phyloP scores from a whole-genome alignment of 345 rosid genomes.

The Balakata baccata region DNA sequence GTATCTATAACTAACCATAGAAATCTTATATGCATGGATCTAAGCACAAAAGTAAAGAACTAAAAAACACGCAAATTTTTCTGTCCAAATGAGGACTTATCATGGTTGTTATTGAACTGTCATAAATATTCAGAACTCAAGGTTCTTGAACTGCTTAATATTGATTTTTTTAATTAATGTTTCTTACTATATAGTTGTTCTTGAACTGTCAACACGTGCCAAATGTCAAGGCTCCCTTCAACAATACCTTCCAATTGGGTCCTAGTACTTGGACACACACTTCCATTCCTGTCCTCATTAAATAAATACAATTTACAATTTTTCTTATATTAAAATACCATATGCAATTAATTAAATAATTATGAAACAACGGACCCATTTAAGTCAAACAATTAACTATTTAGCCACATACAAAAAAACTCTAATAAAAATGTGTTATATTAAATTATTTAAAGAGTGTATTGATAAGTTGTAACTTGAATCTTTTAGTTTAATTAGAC shows the following conservation, averaged over 20 bases:
- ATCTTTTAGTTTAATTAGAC: too few relatives aligned
- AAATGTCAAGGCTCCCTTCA: constrained; percentile 22
- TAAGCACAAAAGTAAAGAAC: too few relatives aligned
- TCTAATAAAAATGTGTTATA: constrained; percentile 9
- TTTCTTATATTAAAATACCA: background rate
- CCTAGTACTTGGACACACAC: constrained; percentile 25
- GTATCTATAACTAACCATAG: too few relatives aligned
- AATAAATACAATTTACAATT: background rate
- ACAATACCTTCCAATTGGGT: constrained; percentile 17
- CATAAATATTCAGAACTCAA: constrained; percentile 12
- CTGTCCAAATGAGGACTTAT: background rate
- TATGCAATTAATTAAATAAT: background rate
- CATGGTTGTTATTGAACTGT: constrained; percentile 33
- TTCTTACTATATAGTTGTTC: constrained; percentile 15
- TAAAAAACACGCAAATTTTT: background rate
- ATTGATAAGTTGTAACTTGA: too few relatives aligned
- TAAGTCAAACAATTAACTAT: constrained; percentile 32
- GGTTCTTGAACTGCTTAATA: constrained; percentile 27
- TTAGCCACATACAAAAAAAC: background rate
- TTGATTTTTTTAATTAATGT: background rate
- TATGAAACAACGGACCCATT: constrained; percentile 11
- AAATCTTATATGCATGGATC: background rate
- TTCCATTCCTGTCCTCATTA: too few relatives aligned
- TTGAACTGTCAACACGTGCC: constrained; percentile 48
- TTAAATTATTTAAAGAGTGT: too few relatives aligned